These are phyloP conservation scores for Colletotrichum eleusines DNA, from an alignment of 2,329 filamentous ascomycete genomes.

Conservation along the genomic window DNA sequence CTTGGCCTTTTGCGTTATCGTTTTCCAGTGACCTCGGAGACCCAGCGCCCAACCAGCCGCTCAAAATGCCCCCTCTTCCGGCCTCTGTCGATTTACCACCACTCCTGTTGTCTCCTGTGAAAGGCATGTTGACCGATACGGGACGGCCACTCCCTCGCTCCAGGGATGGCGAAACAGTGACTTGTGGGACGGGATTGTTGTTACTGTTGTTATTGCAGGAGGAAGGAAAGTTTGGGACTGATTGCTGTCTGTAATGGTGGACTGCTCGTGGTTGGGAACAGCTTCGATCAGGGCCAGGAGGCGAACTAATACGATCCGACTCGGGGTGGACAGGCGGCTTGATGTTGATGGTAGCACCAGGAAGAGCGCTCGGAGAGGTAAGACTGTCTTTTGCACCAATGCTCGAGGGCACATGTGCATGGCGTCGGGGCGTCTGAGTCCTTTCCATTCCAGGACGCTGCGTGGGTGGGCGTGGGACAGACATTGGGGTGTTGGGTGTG, in stretches of 20 bases:
- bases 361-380: conserved; percentile 32
- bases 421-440: conserved; percentile 30
- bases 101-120: conserved; percentile 56
- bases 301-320: conserved; percentile 22
- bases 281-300: conserved; percentile 26
- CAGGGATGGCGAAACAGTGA: conserved; percentile 44
- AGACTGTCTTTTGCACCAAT: conserved; percentile 23
- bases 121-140: conserved; percentile 53
- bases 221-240: conserved; percentile 52
- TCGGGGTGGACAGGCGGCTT: conserved; percentile 37
- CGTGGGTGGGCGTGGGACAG: conserved; percentile 42
- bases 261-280: conserved; percentile 20
- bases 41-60: too few species aligned
- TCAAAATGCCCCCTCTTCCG: conserved; percentile 47
- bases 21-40: too few species aligned
- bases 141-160: conserved; percentile 45
- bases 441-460: conserved; percentile 34
- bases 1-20: too few species aligned
- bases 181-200: conserved; percentile 40
- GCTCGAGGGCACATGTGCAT: conserved; percentile 36
- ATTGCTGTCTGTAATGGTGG: conserved; percentile 54
- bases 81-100: conserved; percentile 45
- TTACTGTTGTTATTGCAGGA: conserved; percentile 47
- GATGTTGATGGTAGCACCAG: conserved; percentile 29
- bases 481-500: conserved; percentile 44